Evolutionary conservation across 1,139 yeast genomes (phyloP).

Genomic region (Meyerozyma elateridarum): DNA sequence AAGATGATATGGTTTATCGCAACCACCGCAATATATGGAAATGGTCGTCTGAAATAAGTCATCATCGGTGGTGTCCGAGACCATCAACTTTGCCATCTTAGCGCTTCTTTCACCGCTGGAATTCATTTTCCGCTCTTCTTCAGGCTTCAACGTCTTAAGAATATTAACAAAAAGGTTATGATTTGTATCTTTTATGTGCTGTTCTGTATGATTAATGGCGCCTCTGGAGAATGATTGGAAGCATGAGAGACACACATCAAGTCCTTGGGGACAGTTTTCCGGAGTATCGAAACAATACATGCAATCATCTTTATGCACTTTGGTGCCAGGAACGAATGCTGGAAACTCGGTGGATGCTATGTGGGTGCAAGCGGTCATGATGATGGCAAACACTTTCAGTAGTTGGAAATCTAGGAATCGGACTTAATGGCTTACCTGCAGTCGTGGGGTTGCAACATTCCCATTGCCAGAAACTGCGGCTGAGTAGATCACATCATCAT

Average conservation of each 20-base stretch:
- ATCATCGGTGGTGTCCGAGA: conserved; percentile 63
- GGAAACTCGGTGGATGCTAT: conserved; percentile 14
- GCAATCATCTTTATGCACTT: conserved; percentile 77
- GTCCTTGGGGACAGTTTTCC: conserved; percentile 52
- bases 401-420: too few species aligned
- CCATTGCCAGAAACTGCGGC: too few species aligned
- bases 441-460: too few species aligned
- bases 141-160: conserved; percentile 41
- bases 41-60: conserved; percentile 56
- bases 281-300: conserved; percentile 76
- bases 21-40: conserved; percentile 38
- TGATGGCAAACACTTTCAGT: too few species aligned
- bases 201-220: conserved; percentile 45
- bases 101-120: conserved; percentile 34
- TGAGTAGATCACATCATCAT: too few species aligned
- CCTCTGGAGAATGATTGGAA: conserved; percentile 59
- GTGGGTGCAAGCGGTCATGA: conserved; percentile 4
- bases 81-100: conserved; percentile 70
- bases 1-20: conserved; percentile 20
- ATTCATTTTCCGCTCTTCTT: conserved; percentile 19
- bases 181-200: conserved; percentile 47
- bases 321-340: conserved; percentile 14
- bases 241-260: conserved; percentile 69
- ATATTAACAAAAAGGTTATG: conserved; percentile 59
- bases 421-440: too few species aligned